These are phyloP conservation scores for Penicillium chermesinum DNA, from an alignment of 495 filamentous ascomycete genomes.

Conservation along the genomic window DNA sequence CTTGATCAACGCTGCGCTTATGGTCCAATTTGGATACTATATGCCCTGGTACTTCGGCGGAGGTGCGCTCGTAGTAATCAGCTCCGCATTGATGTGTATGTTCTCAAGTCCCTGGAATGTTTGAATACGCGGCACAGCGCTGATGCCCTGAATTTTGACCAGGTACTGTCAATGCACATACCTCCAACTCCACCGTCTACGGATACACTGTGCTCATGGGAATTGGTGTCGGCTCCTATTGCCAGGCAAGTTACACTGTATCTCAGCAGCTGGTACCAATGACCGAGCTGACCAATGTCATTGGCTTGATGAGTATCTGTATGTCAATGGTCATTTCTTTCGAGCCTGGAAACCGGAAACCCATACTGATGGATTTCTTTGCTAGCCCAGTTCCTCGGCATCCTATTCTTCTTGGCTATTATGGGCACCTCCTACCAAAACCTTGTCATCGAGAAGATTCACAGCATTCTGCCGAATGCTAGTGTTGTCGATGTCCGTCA, in stretches of 20 bases:
- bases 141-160: neutral
- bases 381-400: neutral
- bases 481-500: neutral
- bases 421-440: slow-evolving; percentile 1
- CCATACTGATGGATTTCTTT: neutral
- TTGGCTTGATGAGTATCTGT: slow-evolving; percentile 1
- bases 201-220: slow-evolving; percentile 4
- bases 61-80: slow-evolving; percentile 17
- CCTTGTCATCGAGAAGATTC: neutral
- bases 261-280: slow-evolving; percentile 1
- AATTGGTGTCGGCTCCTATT: slow-evolving; percentile 1
- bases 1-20: slow-evolving; percentile 31
- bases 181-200: slow-evolving; percentile 1
- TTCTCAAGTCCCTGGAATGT: neutral
- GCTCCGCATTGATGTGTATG: slow-evolving; percentile 11
- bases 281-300: neutral
- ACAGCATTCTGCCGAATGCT: neutral
- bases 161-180: neutral
- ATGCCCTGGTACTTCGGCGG: slow-evolving; percentile 46
- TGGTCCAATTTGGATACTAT: slow-evolving; percentile 47
- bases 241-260: slow-evolving; percentile 1
- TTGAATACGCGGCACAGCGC: neutral
- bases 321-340: neutral
- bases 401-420: neutral
- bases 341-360: neutral